A percentile compares a stretch with the other conserved stretches of the same genome.
These are phyloP conservation scores for Albophoma yamanashiensis DNA, from an alignment of 2,329 filamentous ascomycete species.

Conservation along the genomic window DNA sequence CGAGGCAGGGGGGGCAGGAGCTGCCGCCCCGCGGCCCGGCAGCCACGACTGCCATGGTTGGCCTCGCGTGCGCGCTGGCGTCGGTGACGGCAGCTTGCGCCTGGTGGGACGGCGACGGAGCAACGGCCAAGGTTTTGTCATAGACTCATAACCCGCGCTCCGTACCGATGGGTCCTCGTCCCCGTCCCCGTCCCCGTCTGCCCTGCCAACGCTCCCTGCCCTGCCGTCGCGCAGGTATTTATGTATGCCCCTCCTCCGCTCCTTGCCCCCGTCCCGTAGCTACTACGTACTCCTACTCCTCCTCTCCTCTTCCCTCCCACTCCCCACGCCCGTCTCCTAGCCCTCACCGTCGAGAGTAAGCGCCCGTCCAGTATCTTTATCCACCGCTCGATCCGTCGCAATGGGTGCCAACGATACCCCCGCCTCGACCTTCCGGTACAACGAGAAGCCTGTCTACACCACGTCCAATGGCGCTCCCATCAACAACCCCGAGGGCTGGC, in stretches of 20 bases:
- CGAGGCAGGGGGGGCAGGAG: neutral
- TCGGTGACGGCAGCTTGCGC: neutral
- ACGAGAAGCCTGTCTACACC: slow-evolving; percentile 47
- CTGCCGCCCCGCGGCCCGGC: neutral
- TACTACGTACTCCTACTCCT: too few relatives aligned
- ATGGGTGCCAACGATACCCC: slow-evolving; percentile 33
- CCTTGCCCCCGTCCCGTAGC: neutral
- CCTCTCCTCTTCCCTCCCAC: neutral
- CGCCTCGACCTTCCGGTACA: slow-evolving; percentile 39
- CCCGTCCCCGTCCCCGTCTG: too few relatives aligned
- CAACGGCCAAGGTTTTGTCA: neutral
- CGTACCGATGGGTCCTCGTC: neutral
- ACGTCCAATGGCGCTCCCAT: slow-evolving; percentile 50
- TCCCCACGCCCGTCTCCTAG: neutral
- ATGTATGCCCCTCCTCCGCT: neutral
- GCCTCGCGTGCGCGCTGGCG: neutral
- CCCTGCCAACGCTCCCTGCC: neutral
- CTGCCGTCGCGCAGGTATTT: neutral
- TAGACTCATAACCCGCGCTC: neutral
- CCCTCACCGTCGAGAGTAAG: neutral
- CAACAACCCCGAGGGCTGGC: slow-evolving; percentile 34
- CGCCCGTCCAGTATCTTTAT: neutral
- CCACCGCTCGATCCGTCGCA: slow-evolving; percentile 8
- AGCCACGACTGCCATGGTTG: too few relatives aligned
- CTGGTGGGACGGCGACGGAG: neutral